Conservation (phyloP, 495 filamentous ascomycete species). For the Penicillium verhagenii region DNA sequence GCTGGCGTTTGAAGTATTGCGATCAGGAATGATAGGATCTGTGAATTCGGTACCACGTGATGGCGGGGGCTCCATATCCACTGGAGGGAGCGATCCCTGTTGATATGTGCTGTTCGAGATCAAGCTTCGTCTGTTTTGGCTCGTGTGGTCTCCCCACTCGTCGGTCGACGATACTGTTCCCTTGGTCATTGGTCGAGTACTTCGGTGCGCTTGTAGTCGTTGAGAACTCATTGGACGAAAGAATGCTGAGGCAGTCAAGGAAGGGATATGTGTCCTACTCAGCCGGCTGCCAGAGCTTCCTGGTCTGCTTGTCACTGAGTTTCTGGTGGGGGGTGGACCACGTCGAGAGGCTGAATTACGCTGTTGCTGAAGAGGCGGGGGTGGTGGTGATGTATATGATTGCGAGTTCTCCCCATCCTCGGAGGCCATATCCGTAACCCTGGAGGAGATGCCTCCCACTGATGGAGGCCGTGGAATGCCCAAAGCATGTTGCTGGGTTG, state of each 20-base stretch:
- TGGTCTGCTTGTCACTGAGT: slow-evolving; percentile 49
- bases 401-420: slow-evolving; percentile 50
- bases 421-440: slow-evolving; percentile 74
- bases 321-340: slow-evolving; percentile 42
- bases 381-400: slow-evolving; percentile 42
- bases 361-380: slow-evolving; percentile 45
- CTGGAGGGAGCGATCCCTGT: slow-evolving; percentile 38
- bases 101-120: slow-evolving; percentile 44
- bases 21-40: slow-evolving; percentile 59
- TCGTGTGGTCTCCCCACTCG: slow-evolving; percentile 43
- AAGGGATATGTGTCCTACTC: slow-evolving; percentile 85
- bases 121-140: slow-evolving; percentile 50
- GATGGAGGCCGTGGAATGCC: slow-evolving; percentile 48
- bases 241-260: slow-evolving; percentile 84
- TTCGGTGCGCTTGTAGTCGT: slow-evolving; percentile 86
- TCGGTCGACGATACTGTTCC: slow-evolving; percentile 41
- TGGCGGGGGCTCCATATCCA: slow-evolving; percentile 61
- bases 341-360: slow-evolving; percentile 49
- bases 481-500: slow-evolving; percentile 31
- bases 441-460: slow-evolving; percentile 70
- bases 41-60: slow-evolving; percentile 81
- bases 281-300: slow-evolving; percentile 68
- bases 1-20: slow-evolving; percentile 71
- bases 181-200: slow-evolving; percentile 51
- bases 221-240: slow-evolving; percentile 97